A percentile compares a stretch with the other conserved stretches of the same genome.
Evolutionary conservation across 1,284 basidiomycete genomes (phyloP).

Genomic region (Marasmius oreades): DNA sequence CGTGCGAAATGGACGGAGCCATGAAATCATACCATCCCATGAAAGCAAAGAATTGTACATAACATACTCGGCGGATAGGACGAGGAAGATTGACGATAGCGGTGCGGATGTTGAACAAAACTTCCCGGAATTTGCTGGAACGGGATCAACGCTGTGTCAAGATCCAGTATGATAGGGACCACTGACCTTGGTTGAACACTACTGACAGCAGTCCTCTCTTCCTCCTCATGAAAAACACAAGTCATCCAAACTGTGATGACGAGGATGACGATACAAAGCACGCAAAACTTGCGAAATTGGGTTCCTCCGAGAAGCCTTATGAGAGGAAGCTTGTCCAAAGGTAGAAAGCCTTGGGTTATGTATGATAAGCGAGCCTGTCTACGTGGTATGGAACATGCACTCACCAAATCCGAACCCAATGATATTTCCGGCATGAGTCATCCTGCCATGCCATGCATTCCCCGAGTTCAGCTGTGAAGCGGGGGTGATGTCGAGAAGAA

Average conservation of each 20-base stretch:
- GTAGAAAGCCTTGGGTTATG: constrained; percentile 65
- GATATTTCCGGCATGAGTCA: constrained; percentile 94
- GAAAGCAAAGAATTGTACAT: constrained; percentile 88
- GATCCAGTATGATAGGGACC: background rate
- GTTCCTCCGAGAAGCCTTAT: constrained; percentile 83
- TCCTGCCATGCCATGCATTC: constrained; percentile 98
- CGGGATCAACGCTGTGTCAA: background rate
- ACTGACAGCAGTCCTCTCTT: constrained; percentile 46
- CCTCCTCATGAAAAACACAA: constrained; percentile 78
- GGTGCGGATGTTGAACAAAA: constrained; percentile 72
- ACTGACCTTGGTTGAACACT: constrained; percentile 40
- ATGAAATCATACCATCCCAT: constrained; percentile 78
- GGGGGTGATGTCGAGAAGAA: constrained; percentile 88
- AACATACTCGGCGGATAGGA: constrained; percentile 84
- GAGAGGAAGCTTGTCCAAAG: constrained; percentile 72
- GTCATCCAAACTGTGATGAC: constrained; percentile 84
- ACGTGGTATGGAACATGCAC: constrained; percentile 18
- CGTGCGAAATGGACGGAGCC: constrained; percentile 1
- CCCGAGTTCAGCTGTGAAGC: constrained; percentile 84
- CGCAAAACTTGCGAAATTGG: constrained; percentile 95
- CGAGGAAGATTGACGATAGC: constrained; percentile 76
- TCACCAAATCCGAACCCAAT: constrained; percentile 86
- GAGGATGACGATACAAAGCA: constrained; percentile 81
- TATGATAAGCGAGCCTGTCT: constrained; percentile 7
- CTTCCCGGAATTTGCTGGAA: constrained; percentile 51